Percentiles rank a stretch among this genome's conserved stretches.
Evolutionary conservation across 1,284 basidiomycete species (phyloP).

Genomic region (Boletus sp.): DNA sequence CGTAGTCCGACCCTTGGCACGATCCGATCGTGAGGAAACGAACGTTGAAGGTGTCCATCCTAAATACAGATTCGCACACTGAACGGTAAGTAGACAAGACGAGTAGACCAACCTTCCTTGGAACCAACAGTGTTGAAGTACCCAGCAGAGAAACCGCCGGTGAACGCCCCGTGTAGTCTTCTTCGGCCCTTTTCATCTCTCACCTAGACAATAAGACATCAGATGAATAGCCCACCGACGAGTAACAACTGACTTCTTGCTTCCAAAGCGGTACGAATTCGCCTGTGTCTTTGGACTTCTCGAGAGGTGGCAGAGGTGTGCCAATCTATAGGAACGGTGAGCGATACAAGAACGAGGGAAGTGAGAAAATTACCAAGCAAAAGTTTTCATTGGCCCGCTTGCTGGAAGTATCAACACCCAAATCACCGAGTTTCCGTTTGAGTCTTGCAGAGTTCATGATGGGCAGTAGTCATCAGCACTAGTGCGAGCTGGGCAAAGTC

Average conservation of each 20-base stretch:
- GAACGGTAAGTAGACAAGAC: neutral
- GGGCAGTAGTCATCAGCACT: neutral
- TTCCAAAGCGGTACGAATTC: conserved; percentile 98
- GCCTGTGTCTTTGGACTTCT: conserved; percentile 83
- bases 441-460: conserved; percentile 54
- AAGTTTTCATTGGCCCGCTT: conserved; percentile 81
- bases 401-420: conserved; percentile 70
- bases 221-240: conserved; percentile 20
- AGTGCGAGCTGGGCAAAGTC: neutral
- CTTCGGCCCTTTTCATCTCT: conserved; percentile 92
- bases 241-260: conserved; percentile 69
- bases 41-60: conserved; percentile 96
- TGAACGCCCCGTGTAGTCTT: conserved; percentile 95
- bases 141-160: conserved; percentile 96
- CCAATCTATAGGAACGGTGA: conserved; percentile 62
- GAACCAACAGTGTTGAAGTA: conserved; percentile 97
- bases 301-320: conserved; percentile 86
- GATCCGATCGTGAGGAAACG: conserved; percentile 77
- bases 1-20: conserved; percentile 59
- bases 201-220: conserved; percentile 50
- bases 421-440: conserved; percentile 79
- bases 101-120: conserved; percentile 72
- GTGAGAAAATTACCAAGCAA: conserved; percentile 61
- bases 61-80: conserved; percentile 29
- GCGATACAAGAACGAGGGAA: neutral